Evolutionary conservation across 345 rosid genomes (phyloP), one percentile per base, ranked within the genome.

Genomic region (Passiflora organensis): DNA sequence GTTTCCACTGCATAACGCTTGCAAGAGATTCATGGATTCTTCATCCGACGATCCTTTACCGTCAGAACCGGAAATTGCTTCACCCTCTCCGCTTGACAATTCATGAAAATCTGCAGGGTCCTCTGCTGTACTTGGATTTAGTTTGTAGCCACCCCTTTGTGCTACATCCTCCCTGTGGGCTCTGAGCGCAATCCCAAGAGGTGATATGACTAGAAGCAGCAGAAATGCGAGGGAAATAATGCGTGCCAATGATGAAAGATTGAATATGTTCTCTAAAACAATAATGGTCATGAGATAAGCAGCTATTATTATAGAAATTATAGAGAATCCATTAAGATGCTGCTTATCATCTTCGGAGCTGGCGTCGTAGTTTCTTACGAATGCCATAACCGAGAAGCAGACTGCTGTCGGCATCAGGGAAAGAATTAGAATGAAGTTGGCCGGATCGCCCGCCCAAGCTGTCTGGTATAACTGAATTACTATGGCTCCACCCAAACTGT

Each of bases 401-500:
- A 59, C 64, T 12, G 72, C 1, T 5, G 74, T 48, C 1, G 82
- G 73, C 59, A 74, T 48, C 1, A 79, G 41, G 28, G 83, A 72
- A 49, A 80, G 45, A 63, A 77, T 44, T 32, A 80, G 68, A 36
- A 82, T 72, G 59, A 47, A 82, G 4, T 67, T 56, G 15, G 64
- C 42, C 1, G 82, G 76, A 5, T 73, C 56, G 48, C 65, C 51
- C 43, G 63, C 39, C 55, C 73, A 79, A 12, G 76, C 6, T 14
- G 79, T 69, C 39, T 76, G 72, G 51, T 77, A 73, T 9, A 71
- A 50, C 56, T 82, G 88, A 54, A 82, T 69, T 43, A 82, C 52
- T 42, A 82, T 71, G 16, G 88, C 85, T 22, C 82, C 83, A 47
- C 85, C 71, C 11, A 82, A 60, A 38, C 85, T 81, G 13, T 77